These are phyloP conservation scores for Trypanosoma avium DNA, from an alignment of 208 protist species.

Conservation along the genomic window DNA sequence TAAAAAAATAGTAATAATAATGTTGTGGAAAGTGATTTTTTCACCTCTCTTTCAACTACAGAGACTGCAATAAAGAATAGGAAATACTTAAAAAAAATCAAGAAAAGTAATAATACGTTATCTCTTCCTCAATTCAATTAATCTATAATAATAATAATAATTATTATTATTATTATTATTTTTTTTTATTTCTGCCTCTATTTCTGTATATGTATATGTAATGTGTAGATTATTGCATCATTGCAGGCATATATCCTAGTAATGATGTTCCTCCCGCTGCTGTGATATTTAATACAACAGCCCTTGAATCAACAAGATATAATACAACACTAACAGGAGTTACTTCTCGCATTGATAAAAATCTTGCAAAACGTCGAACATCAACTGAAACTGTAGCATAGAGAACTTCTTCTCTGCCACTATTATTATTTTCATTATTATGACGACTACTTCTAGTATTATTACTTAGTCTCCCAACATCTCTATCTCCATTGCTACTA, in stretches of 20 bases:
- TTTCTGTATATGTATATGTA: not conserved
- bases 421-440: not conserved
- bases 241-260: conserved; percentile 79
- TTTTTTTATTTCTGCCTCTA: not conserved
- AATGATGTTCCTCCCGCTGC: conserved; percentile 47
- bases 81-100: not conserved
- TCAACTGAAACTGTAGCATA: conserved; percentile 58
- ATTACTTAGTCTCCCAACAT: too few relatives aligned
- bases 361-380: conserved; percentile 62
- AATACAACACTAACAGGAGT: conserved; percentile 45
- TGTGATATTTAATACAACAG: conserved; percentile 65
- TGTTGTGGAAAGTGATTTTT: too few relatives aligned
- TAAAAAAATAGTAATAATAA: too few relatives aligned
- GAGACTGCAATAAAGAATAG: not conserved
- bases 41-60: too few relatives aligned
- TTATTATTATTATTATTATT: not conserved
- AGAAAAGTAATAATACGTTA: not conserved
- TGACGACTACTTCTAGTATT: too few relatives aligned
- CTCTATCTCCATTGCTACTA: not conserved
- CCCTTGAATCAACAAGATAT: conserved; percentile 51
- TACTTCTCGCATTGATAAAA: conserved; percentile 67
- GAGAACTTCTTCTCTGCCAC: not conserved
- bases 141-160: not conserved
- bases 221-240: conserved; percentile 6
- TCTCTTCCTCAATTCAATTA: too few relatives aligned